Percentiles rank a stretch among this genome's conserved stretches.
phyloP scores from a whole-genome alignment of 495 filamentous ascomycete species.

The Delitschia confertaspora region DNA sequence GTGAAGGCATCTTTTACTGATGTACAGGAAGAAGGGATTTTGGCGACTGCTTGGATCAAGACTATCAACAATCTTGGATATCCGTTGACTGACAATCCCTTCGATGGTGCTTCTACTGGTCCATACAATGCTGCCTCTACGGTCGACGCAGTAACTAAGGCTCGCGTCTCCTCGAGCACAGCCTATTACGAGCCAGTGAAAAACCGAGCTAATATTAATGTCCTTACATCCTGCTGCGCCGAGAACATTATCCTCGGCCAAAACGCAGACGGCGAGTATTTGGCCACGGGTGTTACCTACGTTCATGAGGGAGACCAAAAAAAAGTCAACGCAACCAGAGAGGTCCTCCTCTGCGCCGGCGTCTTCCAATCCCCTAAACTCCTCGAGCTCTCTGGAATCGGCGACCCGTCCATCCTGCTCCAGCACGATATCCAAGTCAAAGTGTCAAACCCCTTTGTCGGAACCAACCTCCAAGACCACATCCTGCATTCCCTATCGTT shows the following conservation, averaged over 20 bases:
- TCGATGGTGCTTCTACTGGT: slow-evolving; percentile 6
- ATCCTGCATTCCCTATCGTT: slow-evolving; percentile 7
- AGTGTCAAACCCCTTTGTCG: slow-evolving; percentile 9
- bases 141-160: slow-evolving; percentile 3
- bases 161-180: slow-evolving; percentile 2
- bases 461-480: slow-evolving; percentile 25
- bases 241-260: background rate
- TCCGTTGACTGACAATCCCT: slow-evolving; percentile 7
- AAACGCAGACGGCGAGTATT: background rate
- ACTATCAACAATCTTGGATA: slow-evolving; percentile 11
- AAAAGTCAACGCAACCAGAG: slow-evolving; percentile 7
- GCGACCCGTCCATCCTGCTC: slow-evolving; percentile 6
- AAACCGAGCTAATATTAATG: slow-evolving; percentile 1
- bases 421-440: slow-evolving; percentile 4
- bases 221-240: background rate
- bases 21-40: slow-evolving; percentile 1
- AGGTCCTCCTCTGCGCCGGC: slow-evolving; percentile 19
- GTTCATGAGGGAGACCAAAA: background rate
- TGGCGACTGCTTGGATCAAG: slow-evolving; percentile 11
- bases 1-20: background rate
- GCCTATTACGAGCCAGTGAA: slow-evolving; percentile 5
- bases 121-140: slow-evolving; percentile 3
- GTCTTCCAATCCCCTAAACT: slow-evolving; percentile 13
- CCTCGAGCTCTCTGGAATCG: slow-evolving; percentile 21
- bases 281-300: slow-evolving; percentile 1